Evolutionary conservation across 345 rosid genomes (phyloP).

Genomic region (Pistacia integerrima): DNA sequence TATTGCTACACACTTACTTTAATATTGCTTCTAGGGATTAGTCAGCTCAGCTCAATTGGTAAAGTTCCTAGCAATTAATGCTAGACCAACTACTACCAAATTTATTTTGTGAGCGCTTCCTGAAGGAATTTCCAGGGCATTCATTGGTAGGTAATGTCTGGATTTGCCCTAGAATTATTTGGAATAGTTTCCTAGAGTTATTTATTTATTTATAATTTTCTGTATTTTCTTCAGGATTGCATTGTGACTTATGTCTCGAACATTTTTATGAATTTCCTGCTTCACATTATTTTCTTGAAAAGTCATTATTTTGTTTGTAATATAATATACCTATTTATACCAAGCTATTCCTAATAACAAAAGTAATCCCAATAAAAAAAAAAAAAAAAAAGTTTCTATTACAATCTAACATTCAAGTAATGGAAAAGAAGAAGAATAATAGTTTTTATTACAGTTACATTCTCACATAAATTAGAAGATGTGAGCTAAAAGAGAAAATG

Average conservation of each 20-base stretch:
- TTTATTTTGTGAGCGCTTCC: slow-evolving; percentile 56
- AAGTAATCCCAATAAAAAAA: no score
- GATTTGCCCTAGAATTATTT: background rate
- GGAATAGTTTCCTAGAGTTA: no score
- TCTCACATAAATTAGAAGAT: no score
- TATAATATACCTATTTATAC: no score
- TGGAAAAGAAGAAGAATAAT: no score
- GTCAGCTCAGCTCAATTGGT: slow-evolving; percentile 99
- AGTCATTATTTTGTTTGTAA: no score
- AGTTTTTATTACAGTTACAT: no score
- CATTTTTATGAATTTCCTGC: background rate
- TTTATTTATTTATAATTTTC: background rate
- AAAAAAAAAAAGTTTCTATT: no score
- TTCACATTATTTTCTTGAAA: background rate
- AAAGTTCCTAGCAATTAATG: slow-evolving; percentile 26
- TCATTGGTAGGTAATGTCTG: slow-evolving; percentile 84
- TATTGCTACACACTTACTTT: slow-evolving; percentile 26
- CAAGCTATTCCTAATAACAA: no score
- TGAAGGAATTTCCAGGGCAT: slow-evolving; percentile 84
- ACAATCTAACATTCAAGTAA: no score
- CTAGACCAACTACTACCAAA: slow-evolving; percentile 54
- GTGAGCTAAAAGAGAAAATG: no score
- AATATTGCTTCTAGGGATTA: slow-evolving; percentile 69
- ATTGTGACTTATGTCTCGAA: background rate
- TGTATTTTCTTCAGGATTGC: background rate